A percentile compares a stretch with the other conserved stretches of the same genome.
These are phyloP conservation scores for Sutorius australiensis DNA, from an alignment of 768 basidiomycete genomes.

Conservation along the genomic window DNA sequence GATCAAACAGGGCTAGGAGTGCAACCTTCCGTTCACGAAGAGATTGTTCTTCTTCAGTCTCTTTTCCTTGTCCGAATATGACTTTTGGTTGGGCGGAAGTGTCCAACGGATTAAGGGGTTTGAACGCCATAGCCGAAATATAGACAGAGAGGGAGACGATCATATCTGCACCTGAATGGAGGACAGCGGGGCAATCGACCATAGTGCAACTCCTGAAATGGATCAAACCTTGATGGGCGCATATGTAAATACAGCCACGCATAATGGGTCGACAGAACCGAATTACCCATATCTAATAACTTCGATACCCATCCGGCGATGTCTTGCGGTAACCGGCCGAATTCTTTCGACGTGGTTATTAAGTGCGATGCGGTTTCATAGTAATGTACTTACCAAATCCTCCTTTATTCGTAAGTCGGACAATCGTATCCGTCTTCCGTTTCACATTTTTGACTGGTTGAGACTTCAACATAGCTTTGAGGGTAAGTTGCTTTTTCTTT, in stretches of 20 bases:
- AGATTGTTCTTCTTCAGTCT: slow-evolving; percentile 74
- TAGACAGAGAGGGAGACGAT: slow-evolving; percentile 74
- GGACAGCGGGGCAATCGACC: slow-evolving; percentile 69
- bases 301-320: slow-evolving; percentile 70
- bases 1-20: slow-evolving; percentile 68
- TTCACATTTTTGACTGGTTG: slow-evolving; percentile 44
- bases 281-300: slow-evolving; percentile 63
- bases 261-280: not conserved
- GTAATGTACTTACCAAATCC: slow-evolving; percentile 54
- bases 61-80: slow-evolving; percentile 72
- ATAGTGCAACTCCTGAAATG: slow-evolving; percentile 67
- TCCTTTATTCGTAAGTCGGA: slow-evolving; percentile 58
- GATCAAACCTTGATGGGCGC: slow-evolving; percentile 46
- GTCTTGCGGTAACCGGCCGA: slow-evolving; percentile 72
- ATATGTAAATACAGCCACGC: slow-evolving; percentile 1
- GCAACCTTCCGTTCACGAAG: slow-evolving; percentile 78
- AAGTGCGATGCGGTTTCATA: not conserved
- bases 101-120: slow-evolving; percentile 36
- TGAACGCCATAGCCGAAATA: slow-evolving; percentile 67
- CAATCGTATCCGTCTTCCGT: slow-evolving; percentile 59
- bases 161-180: slow-evolving; percentile 73
- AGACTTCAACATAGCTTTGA: slow-evolving; percentile 63
- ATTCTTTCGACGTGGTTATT: slow-evolving; percentile 44
- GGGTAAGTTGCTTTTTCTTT: slow-evolving; percentile 60
- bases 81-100: slow-evolving; percentile 24